Base-by-base conservation (phyloP, 768 basidiomycete genomes). In the Mycena albidolilacea region DNA sequence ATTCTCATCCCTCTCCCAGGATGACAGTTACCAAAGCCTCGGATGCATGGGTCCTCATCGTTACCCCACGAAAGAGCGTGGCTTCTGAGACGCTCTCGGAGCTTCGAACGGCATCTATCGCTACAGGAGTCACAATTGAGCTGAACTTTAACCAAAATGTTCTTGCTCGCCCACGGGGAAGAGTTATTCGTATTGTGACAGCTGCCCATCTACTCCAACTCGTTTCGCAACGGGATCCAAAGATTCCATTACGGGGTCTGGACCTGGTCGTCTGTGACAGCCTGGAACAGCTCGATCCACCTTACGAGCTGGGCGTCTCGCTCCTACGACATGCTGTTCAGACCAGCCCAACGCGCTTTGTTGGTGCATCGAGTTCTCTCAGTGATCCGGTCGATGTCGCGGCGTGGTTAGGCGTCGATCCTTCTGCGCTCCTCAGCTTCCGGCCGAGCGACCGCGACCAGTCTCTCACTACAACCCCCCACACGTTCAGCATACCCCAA, bases 291-390 rank as follows among this genome's bases (percentile, higher is more conserved):
- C 85, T 99, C 67, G 91, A 96, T 79, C 83, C 91, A 19, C 82
- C 84, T 2, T 98, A 97, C 82, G 98, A 99, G 79, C 87, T 98
- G 5, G 90, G 87, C 6, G 79, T 97, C n/a, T 90, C 96, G 3
- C 83, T 93, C 8, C 85, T 95, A 8, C 88, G 92, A 21, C 88
- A 91, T 55, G 86, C 90, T 12, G 90, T 91, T 7, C 91, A 93
- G 76, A 82, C 86, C 2, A 84, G 83, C 21, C 87, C 90, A 0
- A 90, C 91, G 6, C 91, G 98, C 35, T 90, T 91, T 75, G 86
- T 99, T 54, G 97, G 95, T 2, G 81, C 97, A 19, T 89, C 93
- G 5, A 86, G 87, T 39, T 95, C 97, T 0, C 87, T 99, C 37
- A 90, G 91, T 74, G 96, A 99, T 77, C 89, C 95, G 2, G 82